Base-by-base conservation (phyloP, 208 protist genomes). In the Lotmaria passim region DNA sequence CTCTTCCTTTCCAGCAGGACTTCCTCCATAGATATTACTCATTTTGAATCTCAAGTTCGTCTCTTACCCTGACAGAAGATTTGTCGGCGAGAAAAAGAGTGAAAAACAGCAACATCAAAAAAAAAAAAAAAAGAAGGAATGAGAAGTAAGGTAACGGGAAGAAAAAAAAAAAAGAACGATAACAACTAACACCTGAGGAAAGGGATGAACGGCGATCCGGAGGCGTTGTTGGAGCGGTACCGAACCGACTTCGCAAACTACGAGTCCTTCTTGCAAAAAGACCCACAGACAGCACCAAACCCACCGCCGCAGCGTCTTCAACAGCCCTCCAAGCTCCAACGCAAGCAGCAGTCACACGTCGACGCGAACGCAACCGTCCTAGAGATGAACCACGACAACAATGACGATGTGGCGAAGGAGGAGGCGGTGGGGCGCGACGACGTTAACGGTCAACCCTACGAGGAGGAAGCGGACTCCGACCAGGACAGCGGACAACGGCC, bases 181-280 rank as follows among this genome's bases (percentile, higher is more conserved):
- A n/a, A n/a, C n/a, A n/a, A n/a, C n/a, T n/a, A n/a, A n/a, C n/a
- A n/a, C n/a, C n/a, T n/a, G n/a, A n/a, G n/a, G n/a, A n/a, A n/a
- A n/a, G n/a, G n/a, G n/a, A 68, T 67, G 50, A 56, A 12, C 14
- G 23, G 30, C 4, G 61, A 69, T 1, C 60, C 57, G 3, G 55
- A 76, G 70, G 56, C 30, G 39, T 38, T 76, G 34, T 46, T 69
- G 55, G 55, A 41, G 30, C 33, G 36, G 31, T 59, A 76, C 17
- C 53, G 59, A 34, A 44, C 17, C 21, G 41, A 33, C 31, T 69
- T 75, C 31, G 53, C 70, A 36, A 51, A 23, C 26, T 64, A 69
- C 53, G 70, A 76, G 7, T 34, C 41, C 14, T 76, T 63, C 26
- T 23, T 65, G 30, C 41, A n/a, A 0, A 33, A 26, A 7, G 60